Percentiles rank a stretch among this genome's conserved stretches.
Evolutionary conservation across 2,329 filamentous ascomycete species (phyloP).

Genomic region (Aureobasidium uvarum): DNA sequence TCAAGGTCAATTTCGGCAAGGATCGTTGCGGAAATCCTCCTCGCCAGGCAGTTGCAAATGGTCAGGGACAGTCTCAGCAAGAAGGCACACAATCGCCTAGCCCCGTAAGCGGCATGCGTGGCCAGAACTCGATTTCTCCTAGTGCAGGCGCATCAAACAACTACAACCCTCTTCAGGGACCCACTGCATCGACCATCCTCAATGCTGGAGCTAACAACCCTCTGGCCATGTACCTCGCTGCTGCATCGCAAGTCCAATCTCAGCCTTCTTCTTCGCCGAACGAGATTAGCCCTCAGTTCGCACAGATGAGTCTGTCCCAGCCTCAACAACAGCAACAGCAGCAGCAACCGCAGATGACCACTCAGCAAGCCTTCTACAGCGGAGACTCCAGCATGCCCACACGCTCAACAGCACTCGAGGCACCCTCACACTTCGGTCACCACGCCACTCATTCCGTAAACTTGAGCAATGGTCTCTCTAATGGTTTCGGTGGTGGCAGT

Average conservation of each 20-base stretch:
- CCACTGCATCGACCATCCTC: slow-evolving; percentile 70
- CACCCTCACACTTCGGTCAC: slow-evolving; percentile 50
- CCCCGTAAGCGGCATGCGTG: slow-evolving; percentile 57
- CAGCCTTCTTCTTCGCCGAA: slow-evolving; percentile 39
- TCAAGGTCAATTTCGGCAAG: slow-evolving; percentile 99
- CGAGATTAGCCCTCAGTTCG: slow-evolving; percentile 42
- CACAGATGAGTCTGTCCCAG: slow-evolving; percentile 51
- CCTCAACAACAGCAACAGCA: slow-evolving; percentile 40
- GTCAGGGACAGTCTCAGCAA: slow-evolving; percentile 64
- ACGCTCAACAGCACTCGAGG: slow-evolving; percentile 36
- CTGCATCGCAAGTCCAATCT: slow-evolving; percentile 63
- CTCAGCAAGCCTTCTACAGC: slow-evolving; percentile 80
- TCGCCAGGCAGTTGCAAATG: slow-evolving; percentile 66
- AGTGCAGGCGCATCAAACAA: slow-evolving; percentile 56
- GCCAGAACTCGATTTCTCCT: slow-evolving; percentile 60
- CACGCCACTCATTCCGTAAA: slow-evolving; percentile 53
- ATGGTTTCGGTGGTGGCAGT: slow-evolving; percentile 29
- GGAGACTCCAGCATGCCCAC: slow-evolving; percentile 53
- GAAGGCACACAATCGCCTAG: slow-evolving; percentile 58
- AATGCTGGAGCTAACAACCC: slow-evolving; percentile 81
- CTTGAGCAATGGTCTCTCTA: slow-evolving; percentile 48
- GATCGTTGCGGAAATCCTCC: slow-evolving; percentile 96
- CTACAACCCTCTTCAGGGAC: slow-evolving; percentile 59
- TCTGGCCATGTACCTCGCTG: slow-evolving; percentile 80
- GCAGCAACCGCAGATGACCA: slow-evolving; percentile 52